phyloP scores from a whole-genome alignment of 163 green algal genomes.

The Scenedesmus sp. region DNA sequence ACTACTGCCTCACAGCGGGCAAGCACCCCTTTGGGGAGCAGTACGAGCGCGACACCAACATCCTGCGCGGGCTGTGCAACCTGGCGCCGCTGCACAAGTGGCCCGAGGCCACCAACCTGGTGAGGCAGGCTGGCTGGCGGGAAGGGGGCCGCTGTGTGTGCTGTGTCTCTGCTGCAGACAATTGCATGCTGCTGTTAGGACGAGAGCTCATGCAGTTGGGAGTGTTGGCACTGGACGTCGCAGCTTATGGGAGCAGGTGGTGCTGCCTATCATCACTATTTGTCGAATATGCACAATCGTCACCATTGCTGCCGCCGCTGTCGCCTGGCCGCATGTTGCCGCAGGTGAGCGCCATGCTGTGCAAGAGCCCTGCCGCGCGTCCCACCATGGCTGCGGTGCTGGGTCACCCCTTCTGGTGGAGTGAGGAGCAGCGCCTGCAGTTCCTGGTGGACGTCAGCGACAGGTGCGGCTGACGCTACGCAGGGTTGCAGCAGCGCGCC shows the following conservation, averaged over 20 bases:
- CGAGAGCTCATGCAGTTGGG: too few relatives aligned
- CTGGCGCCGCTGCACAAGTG: conserved; percentile 66
- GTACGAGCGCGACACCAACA: conserved; percentile 93
- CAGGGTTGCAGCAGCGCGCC: neutral
- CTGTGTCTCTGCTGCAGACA: neutral
- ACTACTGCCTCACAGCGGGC: conserved; percentile 90
- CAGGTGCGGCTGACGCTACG: conserved; percentile 49
- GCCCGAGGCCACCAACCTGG: conserved; percentile 83
- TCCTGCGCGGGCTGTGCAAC: conserved; percentile 73
- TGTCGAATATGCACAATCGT: neutral
- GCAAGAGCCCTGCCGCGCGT: conserved; percentile 66
- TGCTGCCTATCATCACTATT: neutral
- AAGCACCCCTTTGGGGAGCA: conserved; percentile 92
- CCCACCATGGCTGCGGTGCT: conserved; percentile 79
- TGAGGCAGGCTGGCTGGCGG: conserved; percentile 47
- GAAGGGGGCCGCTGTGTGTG: too few relatives aligned
- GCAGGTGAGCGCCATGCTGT: conserved; percentile 56
- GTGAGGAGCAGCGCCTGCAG: conserved; percentile 75
- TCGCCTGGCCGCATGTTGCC: neutral
- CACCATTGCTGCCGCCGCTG: neutral
- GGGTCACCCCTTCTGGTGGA: conserved; percentile 95
- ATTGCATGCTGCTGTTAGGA: neutral
- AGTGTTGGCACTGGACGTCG: too few relatives aligned
- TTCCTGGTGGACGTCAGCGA: conserved; percentile 94
- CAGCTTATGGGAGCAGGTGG: too few relatives aligned